A percentile compares a stretch with the other conserved stretches of the same genome.
Conservation (phyloP, 164 flowering plant species). For the Stephania japonica region DNA sequence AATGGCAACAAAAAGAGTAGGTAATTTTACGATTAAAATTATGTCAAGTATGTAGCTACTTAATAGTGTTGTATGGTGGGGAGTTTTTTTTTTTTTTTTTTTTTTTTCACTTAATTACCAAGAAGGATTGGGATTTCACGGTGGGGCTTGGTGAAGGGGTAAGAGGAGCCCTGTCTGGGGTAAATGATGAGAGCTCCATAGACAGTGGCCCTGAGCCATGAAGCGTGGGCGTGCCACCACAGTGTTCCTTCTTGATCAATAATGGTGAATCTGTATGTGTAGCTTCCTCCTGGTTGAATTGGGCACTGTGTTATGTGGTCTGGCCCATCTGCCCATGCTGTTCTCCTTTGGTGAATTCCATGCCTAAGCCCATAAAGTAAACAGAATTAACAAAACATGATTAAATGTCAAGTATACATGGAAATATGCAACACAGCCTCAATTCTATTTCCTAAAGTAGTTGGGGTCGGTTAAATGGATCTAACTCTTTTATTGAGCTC, state of each 20-base stretch:
- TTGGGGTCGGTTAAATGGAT: no score
- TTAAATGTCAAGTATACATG: no score
- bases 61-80: neutral
- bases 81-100: neutral
- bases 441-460: no score
- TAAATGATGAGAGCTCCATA: constrained; percentile 77
- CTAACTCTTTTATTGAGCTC: no score
- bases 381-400: no score
- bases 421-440: no score
- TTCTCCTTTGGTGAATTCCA: constrained; percentile 66
- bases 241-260: constrained; percentile 77
- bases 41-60: neutral
- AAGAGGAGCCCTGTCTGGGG: constrained; percentile 50
- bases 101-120: constrained; percentile 45
- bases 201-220: constrained; percentile 85
- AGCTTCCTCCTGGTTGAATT: constrained; percentile 64
- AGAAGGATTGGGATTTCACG: constrained; percentile 59
- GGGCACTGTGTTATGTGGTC: constrained; percentile 82
- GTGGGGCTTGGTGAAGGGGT: constrained; percentile 63
- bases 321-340: constrained; percentile 96
- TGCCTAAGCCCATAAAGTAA: constrained; percentile 37
- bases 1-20: neutral
- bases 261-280: constrained; percentile 80
- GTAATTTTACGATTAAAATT: neutral
- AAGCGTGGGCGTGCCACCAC: constrained; percentile 96